These are phyloP conservation scores for Xylaria sp. DNA, from an alignment of 2,329 filamentous ascomycete genomes.

Conservation along the genomic window DNA sequence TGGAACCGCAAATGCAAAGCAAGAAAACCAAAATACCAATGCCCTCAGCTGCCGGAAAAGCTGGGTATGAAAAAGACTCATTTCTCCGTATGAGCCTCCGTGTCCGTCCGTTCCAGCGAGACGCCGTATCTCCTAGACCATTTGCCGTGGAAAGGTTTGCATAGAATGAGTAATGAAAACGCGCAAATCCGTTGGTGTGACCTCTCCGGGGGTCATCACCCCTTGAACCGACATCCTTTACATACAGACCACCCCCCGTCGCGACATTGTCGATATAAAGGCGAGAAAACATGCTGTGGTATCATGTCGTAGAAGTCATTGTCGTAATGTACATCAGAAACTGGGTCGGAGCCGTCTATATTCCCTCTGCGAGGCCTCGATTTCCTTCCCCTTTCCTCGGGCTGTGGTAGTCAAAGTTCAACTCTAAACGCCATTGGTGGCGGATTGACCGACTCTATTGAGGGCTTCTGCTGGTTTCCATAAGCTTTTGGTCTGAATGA, in stretches of 20 bases:
- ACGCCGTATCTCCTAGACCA: conserved; percentile 14
- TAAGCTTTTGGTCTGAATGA: conserved; percentile 28
- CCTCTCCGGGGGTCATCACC: conserved; percentile 5
- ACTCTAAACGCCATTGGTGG: conserved; percentile 26
- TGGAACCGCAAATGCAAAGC: background rate
- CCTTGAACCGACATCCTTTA: conserved; percentile 12
- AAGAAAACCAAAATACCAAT: too few relatives aligned
- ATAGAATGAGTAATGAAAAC: background rate
- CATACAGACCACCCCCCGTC: conserved; percentile 10
- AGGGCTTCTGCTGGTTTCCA: conserved; percentile 37
- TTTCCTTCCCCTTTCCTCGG: conserved; percentile 2
- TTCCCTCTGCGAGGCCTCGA: background rate
- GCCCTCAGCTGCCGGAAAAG: conserved; percentile 4
- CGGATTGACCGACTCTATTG: conserved; percentile 23
- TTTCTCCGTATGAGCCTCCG: background rate
- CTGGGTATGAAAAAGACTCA: conserved; percentile 6
- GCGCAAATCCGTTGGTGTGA: background rate
- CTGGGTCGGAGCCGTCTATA: conserved; percentile 3
- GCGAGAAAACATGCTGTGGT: conserved; percentile 16
- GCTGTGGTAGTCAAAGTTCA: conserved; percentile 8
- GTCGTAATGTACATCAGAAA: conserved; percentile 35
- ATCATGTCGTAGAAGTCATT: conserved; percentile 33
- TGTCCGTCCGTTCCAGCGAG: conserved; percentile 23
- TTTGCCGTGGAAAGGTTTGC: background rate
- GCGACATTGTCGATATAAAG: conserved; percentile 10